Conservation (phyloP, 2,329 filamentous ascomycete genomes). For the Didymella segeticola region DNA sequence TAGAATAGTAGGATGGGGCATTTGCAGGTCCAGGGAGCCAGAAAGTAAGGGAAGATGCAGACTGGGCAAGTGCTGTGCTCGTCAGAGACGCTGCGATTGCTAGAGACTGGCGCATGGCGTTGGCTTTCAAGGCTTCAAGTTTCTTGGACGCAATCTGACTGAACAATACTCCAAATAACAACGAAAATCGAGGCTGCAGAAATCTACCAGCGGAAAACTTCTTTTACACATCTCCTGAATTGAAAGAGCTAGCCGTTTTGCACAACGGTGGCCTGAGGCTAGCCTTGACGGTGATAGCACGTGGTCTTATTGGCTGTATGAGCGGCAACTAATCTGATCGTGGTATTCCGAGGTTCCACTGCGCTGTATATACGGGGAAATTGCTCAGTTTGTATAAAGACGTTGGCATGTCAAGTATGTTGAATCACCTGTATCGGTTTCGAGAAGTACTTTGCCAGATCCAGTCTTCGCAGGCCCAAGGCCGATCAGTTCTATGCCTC, state of each 20-base stretch:
- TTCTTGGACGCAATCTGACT: no score
- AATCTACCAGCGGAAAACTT: not conserved
- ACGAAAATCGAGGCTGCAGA: no score
- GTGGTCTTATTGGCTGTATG: not conserved
- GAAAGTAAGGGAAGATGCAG: slow-evolving; percentile 2
- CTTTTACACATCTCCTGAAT: not conserved
- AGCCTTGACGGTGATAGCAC: not conserved
- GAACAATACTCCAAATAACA: no score
- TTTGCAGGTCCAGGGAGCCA: slow-evolving; percentile 2
- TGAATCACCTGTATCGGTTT: no score
- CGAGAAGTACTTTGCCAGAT: no score
- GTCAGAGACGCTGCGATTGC: not conserved
- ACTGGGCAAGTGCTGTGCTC: slow-evolving; percentile 1
- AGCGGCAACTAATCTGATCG: not conserved
- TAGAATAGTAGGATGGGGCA: not conserved
- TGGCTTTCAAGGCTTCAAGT: no score
- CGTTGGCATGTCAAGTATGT: no score
- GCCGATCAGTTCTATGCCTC: no score
- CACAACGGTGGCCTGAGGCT: slow-evolving; percentile 1
- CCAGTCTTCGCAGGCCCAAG: no score
- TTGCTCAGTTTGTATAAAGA: no score
- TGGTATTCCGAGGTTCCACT: not conserved
- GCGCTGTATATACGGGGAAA: not conserved
- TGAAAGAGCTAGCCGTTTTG: not conserved
- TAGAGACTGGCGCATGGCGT: not conserved